Evolutionary conservation across 495 filamentous ascomycete genomes (phyloP).

Genomic region (Mycothermus thermophilus): DNA sequence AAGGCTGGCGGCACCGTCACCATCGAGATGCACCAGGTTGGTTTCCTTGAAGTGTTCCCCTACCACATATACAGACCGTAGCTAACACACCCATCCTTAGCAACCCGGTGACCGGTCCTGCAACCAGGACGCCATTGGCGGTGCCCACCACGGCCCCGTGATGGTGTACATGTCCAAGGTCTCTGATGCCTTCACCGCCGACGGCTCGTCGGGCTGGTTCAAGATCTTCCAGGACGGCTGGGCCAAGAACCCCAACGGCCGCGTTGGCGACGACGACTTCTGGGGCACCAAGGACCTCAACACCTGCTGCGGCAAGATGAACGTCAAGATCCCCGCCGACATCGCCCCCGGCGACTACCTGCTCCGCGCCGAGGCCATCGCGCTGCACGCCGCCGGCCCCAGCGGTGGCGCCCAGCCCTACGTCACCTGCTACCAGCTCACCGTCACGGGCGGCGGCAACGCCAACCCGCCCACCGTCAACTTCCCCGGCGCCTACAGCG

Average conservation of each 20-base stretch:
- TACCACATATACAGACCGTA: not conserved
- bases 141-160: constrained; percentile 35
- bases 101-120: constrained; percentile 32
- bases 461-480: constrained; percentile 25
- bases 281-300: constrained; percentile 42
- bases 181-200: constrained; percentile 31
- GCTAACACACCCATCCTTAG: constrained; percentile 20
- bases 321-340: constrained; percentile 34
- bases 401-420: constrained; percentile 36
- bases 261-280: constrained; percentile 29
- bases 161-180: constrained; percentile 43
- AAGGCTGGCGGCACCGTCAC: constrained; percentile 34
- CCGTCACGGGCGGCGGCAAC: constrained; percentile 21
- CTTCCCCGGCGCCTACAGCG: constrained; percentile 37
- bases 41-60: constrained; percentile 7
- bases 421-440: constrained; percentile 38
- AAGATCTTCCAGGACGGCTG: constrained; percentile 39
- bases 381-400: constrained; percentile 31
- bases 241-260: constrained; percentile 22
- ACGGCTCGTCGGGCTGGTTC: constrained; percentile 34
- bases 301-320: constrained; percentile 37
- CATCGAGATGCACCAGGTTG: constrained; percentile 40
- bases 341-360: constrained; percentile 39
- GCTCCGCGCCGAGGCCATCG: constrained; percentile 39
- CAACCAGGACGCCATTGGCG: constrained; percentile 34